Evolutionary conservation across 768 basidiomycete genomes (phyloP).

Genomic region (Macrolepiota dolichaula): DNA sequence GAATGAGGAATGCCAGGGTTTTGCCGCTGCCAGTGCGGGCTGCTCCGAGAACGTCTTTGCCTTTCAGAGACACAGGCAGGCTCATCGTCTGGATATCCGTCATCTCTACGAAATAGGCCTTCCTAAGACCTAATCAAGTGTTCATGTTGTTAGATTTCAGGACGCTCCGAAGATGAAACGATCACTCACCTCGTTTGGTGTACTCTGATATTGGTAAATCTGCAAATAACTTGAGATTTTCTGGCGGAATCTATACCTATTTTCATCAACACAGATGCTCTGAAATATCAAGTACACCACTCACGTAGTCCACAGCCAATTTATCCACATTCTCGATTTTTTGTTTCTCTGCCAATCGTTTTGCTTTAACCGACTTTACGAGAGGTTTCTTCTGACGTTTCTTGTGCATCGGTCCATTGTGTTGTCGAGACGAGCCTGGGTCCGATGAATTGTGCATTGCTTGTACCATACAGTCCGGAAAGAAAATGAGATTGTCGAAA

Average conservation of each 20-base stretch:
- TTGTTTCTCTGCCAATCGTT: conserved; percentile 45
- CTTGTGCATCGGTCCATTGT: conserved; percentile 11
- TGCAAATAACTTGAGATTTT: conserved; percentile 54
- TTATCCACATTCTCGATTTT: conserved; percentile 47
- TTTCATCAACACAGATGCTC: conserved; percentile 12
- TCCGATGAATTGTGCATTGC: not conserved
- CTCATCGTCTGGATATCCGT: conserved; percentile 92
- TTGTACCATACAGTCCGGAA: not conserved
- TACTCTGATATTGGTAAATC: conserved; percentile 76
- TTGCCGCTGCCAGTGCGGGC: conserved; percentile 96
- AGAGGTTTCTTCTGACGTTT: conserved; percentile 18
- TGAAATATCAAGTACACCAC: conserved; percentile 10
- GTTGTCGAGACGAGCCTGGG: conserved; percentile 14
- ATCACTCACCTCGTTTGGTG: conserved; percentile 63
- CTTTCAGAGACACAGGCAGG: conserved; percentile 87
- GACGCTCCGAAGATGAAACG: not conserved
- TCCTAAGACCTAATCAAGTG: conserved; percentile 70
- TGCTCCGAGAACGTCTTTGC: conserved; percentile 95
- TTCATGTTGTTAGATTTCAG: not conserved
- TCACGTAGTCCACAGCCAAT: conserved; percentile 49
- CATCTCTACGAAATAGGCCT: conserved; percentile 81
- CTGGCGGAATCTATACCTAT: conserved; percentile 42
- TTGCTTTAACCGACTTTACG: conserved; percentile 27
- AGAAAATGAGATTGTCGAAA: not conserved
- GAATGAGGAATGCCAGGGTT: conserved; percentile 93